Evolutionary conservation across 2,329 filamentous ascomycete species (phyloP), one percentile per base, ranked within the genome.

Genomic region (Knufia fluminis): DNA sequence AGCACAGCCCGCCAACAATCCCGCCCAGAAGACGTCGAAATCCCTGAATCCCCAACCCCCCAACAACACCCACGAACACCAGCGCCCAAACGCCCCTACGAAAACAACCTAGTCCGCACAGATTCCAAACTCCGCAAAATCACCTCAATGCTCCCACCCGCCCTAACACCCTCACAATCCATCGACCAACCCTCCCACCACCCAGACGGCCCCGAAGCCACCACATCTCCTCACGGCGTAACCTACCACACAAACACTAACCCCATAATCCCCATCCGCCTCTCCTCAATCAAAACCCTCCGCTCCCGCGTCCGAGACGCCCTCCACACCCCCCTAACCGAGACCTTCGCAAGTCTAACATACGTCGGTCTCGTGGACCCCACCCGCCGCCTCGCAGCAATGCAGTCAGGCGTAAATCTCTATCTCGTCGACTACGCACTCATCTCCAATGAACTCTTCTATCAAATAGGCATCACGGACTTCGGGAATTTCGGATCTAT

Each of bases 361-460:
- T 98, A 96, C 64, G 86, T 98, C 42, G 92, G 92, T 2, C 75
- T 98, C 22, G 87, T 97, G 1, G 92, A 98, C 61, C 85, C 91
- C 61, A 78, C 77, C 35, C 83, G 88, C 44, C 85, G 92, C 9
- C 79, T 98, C 10, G 90, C 83, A n/a, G 89, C 92, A 14, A 85
- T 98, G 32, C 92, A 98, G 68, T 83, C 86, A 31, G 92, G 91
- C 12, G 85, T 97, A 7, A 94, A 90, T 63, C 77, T 98, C 6
- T 96, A 86, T 65, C 78, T 98, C 19, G 76, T 98, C 46, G 92
- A 98, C 66, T 98, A 98, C 62, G 92, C 89, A 9, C 82, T 91
- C 63, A 71, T 86, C 1, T 86, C 81, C 64, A 85, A 82, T 54
- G 91, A 97, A 60, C 94, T 91, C 65, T 94, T 97, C 65, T 98